phyloP scores from a whole-genome alignment of 176 grass and related monocot genomes.

The Triticum timopheevii region DNA sequence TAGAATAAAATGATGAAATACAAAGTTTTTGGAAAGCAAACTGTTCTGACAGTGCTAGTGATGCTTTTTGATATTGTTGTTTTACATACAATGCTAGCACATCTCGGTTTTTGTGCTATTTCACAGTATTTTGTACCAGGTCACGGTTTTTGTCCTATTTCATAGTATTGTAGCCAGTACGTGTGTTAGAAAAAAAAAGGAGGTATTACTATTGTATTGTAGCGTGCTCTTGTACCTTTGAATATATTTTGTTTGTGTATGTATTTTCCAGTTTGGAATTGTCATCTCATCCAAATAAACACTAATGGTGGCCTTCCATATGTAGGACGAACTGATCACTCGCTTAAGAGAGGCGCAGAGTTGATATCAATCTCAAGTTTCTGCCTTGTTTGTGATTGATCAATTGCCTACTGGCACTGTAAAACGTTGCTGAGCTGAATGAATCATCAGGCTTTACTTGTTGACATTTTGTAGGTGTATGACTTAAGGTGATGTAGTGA shows the following conservation, averaged over 20 bases:
- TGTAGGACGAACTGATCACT: slow-evolving; percentile 62
- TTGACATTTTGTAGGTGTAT: neutral
- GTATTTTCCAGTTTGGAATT: neutral
- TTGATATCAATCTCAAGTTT: slow-evolving; percentile 10
- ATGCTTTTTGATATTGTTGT: neutral
- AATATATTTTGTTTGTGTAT: neutral
- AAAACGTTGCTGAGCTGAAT: neutral
- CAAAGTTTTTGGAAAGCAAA: neutral
- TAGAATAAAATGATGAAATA: neutral
- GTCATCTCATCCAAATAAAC: neutral
- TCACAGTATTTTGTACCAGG: neutral
- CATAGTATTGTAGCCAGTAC: neutral
- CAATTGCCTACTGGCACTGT: neutral
- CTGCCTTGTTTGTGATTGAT: neutral
- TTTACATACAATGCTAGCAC: neutral
- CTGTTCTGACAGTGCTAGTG: neutral
- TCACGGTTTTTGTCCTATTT: neutral
- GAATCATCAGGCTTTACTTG: neutral
- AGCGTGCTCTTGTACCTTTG: neutral
- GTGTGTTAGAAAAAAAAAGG: neutral
- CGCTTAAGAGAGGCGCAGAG: slow-evolving; percentile 41
- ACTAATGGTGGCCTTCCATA: neutral
- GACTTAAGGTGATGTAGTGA: neutral
- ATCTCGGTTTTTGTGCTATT: neutral
- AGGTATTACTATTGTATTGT: neutral